phyloP scores from a whole-genome alignment of 2,329 filamentous ascomycete species.

The Penicillium sp. region DNA sequence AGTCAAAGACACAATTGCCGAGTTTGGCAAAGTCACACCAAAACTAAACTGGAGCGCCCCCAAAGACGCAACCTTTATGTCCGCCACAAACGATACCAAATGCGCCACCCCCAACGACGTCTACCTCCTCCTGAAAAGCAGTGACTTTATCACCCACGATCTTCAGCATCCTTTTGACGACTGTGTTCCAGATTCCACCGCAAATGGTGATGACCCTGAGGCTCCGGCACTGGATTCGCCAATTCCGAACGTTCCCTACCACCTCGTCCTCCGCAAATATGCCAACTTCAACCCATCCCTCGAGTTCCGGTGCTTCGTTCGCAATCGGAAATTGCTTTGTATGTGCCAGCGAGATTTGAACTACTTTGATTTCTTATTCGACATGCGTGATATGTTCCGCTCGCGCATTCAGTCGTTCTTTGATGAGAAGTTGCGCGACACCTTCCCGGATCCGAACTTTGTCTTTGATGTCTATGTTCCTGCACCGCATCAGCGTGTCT shows the following conservation, averaged over 20 bases:
- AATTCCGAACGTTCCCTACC: constrained; percentile 61
- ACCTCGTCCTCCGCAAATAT: constrained; percentile 83
- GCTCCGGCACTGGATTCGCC: constrained; percentile 8
- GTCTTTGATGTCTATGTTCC: constrained; percentile 93
- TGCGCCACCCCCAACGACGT: constrained; percentile 87
- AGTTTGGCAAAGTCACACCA: constrained; percentile 81
- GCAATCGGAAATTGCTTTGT: constrained; percentile 74
- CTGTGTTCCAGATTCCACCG: constrained; percentile 47
- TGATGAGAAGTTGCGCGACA: constrained; percentile 67
- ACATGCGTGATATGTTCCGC: constrained; percentile 65
- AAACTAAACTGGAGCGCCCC: constrained; percentile 98
- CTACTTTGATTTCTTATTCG: constrained; percentile 78
- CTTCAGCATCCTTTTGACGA: constrained; percentile 90
- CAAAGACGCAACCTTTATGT: constrained; percentile 93
- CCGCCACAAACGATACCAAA: constrained; percentile 84
- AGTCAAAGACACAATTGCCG: constrained; percentile 74
- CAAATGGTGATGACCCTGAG: constrained; percentile 3
- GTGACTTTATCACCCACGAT: constrained; percentile 92
- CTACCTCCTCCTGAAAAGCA: constrained; percentile 90
- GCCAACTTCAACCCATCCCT: constrained; percentile 86
- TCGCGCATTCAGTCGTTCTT: constrained; percentile 77
- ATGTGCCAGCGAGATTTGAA: constrained; percentile 89
- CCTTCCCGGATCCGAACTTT: constrained; percentile 82
- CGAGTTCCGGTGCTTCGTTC: constrained; percentile 95
- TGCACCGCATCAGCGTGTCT: constrained; percentile 69